These are phyloP conservation scores for Mycena leptocephala DNA, from an alignment of 768 basidiomycete species.

Conservation along the genomic window DNA sequence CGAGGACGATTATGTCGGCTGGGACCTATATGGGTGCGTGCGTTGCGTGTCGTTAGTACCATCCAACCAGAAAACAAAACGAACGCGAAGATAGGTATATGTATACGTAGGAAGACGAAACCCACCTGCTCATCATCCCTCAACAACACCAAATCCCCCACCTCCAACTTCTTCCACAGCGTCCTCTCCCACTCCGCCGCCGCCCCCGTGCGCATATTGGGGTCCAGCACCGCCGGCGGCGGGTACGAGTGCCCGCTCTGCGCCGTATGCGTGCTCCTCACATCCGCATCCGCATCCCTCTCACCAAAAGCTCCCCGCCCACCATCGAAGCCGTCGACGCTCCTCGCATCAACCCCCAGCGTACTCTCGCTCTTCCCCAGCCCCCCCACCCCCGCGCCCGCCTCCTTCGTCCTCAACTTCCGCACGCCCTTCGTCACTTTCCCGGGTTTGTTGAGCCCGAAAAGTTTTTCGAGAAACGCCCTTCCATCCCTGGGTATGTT, in stretches of 20 bases:
- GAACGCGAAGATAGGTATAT: neutral
- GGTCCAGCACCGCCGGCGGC: constrained; percentile 86
- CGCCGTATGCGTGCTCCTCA: constrained; percentile 52
- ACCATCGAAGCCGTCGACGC: constrained; percentile 46
- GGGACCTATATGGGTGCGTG: constrained; percentile 70
- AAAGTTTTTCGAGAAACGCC: constrained; percentile 80
- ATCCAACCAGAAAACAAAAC: no score
- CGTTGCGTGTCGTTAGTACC: no score
- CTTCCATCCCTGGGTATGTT: constrained; percentile 89
- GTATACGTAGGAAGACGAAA: neutral
- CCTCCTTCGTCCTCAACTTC: constrained; percentile 88
- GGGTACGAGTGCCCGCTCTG: constrained; percentile 69
- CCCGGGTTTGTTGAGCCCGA: constrained; percentile 81
- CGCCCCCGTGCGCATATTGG: constrained; percentile 73
- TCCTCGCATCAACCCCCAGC: constrained; percentile 53
- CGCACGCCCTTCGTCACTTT: constrained; percentile 89
- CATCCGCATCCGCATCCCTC: no score
- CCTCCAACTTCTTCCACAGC: constrained; percentile 98
- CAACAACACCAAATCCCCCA: constrained; percentile 94
- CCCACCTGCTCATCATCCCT: constrained; percentile 88
- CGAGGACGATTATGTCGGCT: constrained; percentile 94
- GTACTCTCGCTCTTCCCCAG: constrained; percentile 73
- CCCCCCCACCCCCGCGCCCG: constrained; percentile 67
- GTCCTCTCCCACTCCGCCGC: constrained; percentile 95
- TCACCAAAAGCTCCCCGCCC: no score